Conservation (phyloP, 768 basidiomycete species). For the Boletus subparvulus region DNA sequence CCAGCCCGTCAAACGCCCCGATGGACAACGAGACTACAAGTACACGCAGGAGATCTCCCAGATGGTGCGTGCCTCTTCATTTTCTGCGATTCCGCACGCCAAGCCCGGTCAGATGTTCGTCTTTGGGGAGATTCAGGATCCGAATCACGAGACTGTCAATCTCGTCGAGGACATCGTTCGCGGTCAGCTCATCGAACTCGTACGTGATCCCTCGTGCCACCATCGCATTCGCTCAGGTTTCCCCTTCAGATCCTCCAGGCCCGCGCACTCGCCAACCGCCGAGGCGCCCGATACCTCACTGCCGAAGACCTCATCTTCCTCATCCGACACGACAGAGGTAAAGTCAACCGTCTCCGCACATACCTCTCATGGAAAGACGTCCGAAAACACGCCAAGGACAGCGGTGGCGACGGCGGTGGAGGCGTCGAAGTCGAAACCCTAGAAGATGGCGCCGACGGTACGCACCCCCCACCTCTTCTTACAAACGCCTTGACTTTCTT, state of each 20-base stretch:
- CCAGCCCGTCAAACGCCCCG: conserved; percentile 17
- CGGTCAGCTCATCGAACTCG: conserved; percentile 88
- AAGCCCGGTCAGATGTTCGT: conserved; percentile 82
- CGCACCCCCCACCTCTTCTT: conserved; percentile 8
- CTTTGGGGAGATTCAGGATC: conserved; percentile 93
- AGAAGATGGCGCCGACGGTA: conserved; percentile 83
- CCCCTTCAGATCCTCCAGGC: conserved; percentile 79
- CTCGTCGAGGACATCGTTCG: conserved; percentile 95
- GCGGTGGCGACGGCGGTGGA: conserved; percentile 76
- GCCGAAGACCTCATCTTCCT: conserved; percentile 97
- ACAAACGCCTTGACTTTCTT: not conserved
- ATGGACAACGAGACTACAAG: conserved; percentile 66
- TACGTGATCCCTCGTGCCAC: conserved; percentile 24
- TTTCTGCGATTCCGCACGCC: not conserved
- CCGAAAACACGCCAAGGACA: conserved; percentile 90
- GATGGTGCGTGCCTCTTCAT: conserved; percentile 56
- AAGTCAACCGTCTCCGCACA: conserved; percentile 88
- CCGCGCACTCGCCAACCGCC: conserved; percentile 74
- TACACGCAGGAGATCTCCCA: conserved; percentile 92
- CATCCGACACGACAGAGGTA: conserved; percentile 90
- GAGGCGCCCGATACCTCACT: conserved; percentile 81
- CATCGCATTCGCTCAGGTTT: not conserved
- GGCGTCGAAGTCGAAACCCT: conserved; percentile 80
- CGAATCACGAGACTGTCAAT: conserved; percentile 81
- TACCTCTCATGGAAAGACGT: conserved; percentile 98